Conservation (phyloP, 805 yeast species). For the Metschnikowia vanudenii region DNA sequence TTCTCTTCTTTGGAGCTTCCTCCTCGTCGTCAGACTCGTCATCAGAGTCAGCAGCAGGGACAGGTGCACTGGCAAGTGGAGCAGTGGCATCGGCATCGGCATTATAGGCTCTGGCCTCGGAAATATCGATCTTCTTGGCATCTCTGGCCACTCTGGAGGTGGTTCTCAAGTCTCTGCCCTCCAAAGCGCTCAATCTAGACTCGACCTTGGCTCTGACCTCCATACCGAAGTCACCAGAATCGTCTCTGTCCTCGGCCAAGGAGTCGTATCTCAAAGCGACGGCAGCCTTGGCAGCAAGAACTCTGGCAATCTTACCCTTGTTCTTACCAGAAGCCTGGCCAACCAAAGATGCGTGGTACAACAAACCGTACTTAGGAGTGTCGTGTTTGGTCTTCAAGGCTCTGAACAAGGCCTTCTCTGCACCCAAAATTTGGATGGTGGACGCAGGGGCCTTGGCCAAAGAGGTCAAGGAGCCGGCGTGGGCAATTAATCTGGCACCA, state of each 20-base stretch:
- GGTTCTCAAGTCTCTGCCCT: constrained; percentile 94
- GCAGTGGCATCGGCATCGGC: constrained; percentile 83
- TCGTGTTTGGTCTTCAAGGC: constrained; percentile 95
- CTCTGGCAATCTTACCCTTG: constrained; percentile 99
- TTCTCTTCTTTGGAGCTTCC: constrained; percentile 20
- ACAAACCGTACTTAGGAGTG: constrained; percentile 94
- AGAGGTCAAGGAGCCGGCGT: constrained; percentile 96
- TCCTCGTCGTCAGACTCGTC: constrained; percentile 21
- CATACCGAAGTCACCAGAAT: constrained; percentile 89
- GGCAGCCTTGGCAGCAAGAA: constrained; percentile 97
- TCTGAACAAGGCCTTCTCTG: constrained; percentile 94
- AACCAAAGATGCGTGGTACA: constrained; percentile 91
- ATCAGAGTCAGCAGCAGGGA: constrained; percentile 23
- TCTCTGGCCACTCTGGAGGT: constrained; percentile 80
- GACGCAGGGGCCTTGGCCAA: constrained; percentile 98
- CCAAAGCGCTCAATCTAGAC: constrained; percentile 88
- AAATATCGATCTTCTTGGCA: constrained; percentile 80
- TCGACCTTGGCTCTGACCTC: constrained; percentile 92
- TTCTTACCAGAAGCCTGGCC: constrained; percentile 94
- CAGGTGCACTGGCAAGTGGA: constrained; percentile 29
- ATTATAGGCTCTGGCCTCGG: constrained; percentile 85
- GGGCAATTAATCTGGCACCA: constrained; percentile 97
- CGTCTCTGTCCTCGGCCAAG: constrained; percentile 94
- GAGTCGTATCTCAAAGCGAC: constrained; percentile 96
- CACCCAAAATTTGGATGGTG: constrained; percentile 96